Percentiles rank a stretch among this genome's conserved stretches.
Evolutionary conservation across 768 basidiomycete genomes (phyloP).

Genomic region (Scleroderma citrinum): DNA sequence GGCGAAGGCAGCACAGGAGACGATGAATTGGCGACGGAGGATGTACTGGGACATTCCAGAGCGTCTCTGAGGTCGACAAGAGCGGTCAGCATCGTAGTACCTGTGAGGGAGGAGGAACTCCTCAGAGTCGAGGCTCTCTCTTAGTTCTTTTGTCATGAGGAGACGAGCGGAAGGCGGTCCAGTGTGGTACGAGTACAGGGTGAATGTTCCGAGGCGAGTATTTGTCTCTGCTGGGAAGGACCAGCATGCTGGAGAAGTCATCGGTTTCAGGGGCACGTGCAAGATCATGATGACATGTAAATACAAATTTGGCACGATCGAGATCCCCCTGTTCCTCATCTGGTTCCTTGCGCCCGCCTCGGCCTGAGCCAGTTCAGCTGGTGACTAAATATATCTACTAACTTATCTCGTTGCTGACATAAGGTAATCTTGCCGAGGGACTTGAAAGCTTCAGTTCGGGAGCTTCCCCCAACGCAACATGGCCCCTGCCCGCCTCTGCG

Average conservation of each 20-base stretch:
- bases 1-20: conserved; percentile 16
- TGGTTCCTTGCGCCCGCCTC: not conserved
- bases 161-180: not conserved
- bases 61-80: not conserved
- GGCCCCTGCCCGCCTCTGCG: not conserved
- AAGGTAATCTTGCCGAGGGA: not conserved
- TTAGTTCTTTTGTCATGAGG: conserved; percentile 4
- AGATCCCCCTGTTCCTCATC: not conserved
- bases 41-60: not conserved
- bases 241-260: no score
- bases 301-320: not conserved
- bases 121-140: conserved; percentile 1
- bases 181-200: not conserved
- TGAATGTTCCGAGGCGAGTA: not conserved
- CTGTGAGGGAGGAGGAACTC: conserved; percentile 1
- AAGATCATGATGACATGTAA: not conserved
- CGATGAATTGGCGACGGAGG: not conserved
- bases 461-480: no score
- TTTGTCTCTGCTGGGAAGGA: not conserved
- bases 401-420: no score
- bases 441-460: no score
- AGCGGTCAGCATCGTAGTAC: not conserved
- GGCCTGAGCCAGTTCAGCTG: not conserved
- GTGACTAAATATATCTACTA: not conserved
- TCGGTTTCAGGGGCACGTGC: no score